These are phyloP conservation scores for Stereum hirsutum DNA, from an alignment of 1,284 basidiomycete genomes.

Conservation along the genomic window DNA sequence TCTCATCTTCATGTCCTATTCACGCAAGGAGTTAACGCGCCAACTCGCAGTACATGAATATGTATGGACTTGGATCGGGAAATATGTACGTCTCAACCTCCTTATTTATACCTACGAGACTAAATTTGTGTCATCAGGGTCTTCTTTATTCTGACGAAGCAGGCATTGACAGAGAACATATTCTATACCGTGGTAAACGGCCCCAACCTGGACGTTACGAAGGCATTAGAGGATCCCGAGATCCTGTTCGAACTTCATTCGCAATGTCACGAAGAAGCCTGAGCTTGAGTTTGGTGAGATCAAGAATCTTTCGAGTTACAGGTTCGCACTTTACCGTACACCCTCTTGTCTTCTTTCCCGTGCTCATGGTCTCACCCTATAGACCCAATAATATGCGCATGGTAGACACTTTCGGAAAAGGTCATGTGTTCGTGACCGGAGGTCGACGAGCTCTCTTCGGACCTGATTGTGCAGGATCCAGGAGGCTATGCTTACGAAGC, in stretches of 20 bases:
- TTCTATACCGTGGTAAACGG: conserved; percentile 10
- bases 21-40: background rate
- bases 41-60: conserved; percentile 20
- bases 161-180: conserved; percentile 4
- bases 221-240: conserved; percentile 10
- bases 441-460: too few relatives aligned
- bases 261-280: conserved; percentile 2
- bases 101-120: background rate
- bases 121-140: too few relatives aligned
- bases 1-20: too few relatives aligned
- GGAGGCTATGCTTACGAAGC: background rate
- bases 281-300: conserved; percentile 10
- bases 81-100: conserved; percentile 7
- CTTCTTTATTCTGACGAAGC: too few relatives aligned
- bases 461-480: background rate
- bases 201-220: conserved; percentile 13
- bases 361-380: background rate
- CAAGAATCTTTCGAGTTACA: conserved; percentile 14
- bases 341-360: background rate
- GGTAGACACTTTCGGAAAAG: conserved; percentile 24
- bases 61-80: conserved; percentile 16
- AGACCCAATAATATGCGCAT: conserved; percentile 30
- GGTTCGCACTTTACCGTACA: too few relatives aligned
- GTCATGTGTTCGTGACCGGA: conserved; percentile 27
- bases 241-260: conserved; percentile 6